Percentiles rank a stretch among this genome's conserved stretches.
These are phyloP conservation scores for Radiomyces spectabilis DNA, from an alignment of 192 early-diverging fungal species.

Conservation along the genomic window DNA sequence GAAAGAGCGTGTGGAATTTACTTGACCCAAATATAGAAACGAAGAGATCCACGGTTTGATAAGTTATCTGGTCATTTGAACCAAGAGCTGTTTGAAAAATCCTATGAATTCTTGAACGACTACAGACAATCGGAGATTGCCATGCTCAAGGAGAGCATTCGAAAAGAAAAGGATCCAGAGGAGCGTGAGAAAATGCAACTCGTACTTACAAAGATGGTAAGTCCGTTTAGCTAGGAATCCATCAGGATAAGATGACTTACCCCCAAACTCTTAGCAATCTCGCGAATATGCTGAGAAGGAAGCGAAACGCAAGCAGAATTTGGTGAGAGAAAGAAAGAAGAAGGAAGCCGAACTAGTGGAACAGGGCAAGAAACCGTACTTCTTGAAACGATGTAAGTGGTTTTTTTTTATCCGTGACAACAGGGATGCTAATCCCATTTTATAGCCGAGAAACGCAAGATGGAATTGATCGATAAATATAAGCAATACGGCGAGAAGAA, in stretches of 20 bases:
- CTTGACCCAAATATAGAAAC: constrained; percentile 52
- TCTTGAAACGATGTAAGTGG: constrained; percentile 76
- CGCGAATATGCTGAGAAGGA: constrained; percentile 5
- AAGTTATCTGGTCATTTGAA: constrained; percentile 83
- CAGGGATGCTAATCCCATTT: neutral
- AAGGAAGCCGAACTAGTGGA: constrained; percentile 71
- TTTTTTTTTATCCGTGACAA: constrained; percentile 4
- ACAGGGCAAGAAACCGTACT: constrained; percentile 92
- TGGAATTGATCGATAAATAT: constrained; percentile 85
- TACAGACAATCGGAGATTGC: constrained; percentile 72
- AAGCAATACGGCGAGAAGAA: constrained; percentile 62
- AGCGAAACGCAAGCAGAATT: constrained; percentile 37
- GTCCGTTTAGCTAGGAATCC: no score
- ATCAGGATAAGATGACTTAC: no score
- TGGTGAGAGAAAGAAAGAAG: constrained; percentile 74
- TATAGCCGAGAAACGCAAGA: constrained; percentile 69
- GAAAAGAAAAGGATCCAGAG: constrained; percentile 56
- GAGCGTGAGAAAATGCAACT: constrained; percentile 52
- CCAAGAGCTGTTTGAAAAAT: constrained; percentile 85
- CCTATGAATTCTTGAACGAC: constrained; percentile 84
- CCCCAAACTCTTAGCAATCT: constrained; percentile 13
- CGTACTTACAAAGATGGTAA: constrained; percentile 60
- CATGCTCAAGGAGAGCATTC: constrained; percentile 53
- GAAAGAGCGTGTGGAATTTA: neutral
- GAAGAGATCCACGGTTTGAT: constrained; percentile 93